phyloP scores from a whole-genome alignment of 2,329 filamentous ascomycete genomes.

The Colletotrichum eremochloae region DNA sequence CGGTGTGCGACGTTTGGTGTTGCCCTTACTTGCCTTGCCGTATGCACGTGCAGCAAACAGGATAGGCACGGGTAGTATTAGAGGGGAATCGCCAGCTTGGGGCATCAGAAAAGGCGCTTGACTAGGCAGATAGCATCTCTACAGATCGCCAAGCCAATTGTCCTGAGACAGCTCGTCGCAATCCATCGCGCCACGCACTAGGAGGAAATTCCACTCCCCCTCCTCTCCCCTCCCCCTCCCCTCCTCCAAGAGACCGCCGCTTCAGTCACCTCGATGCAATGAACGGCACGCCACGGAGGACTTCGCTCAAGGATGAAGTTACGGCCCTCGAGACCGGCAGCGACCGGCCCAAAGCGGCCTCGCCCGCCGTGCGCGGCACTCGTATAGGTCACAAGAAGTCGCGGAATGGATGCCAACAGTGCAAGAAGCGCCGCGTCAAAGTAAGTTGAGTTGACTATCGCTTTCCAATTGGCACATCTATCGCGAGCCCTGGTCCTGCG shows the following conservation, averaged over 20 bases:
- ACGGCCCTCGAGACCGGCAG: conserved; percentile 12
- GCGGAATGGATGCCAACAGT: conserved; percentile 39
- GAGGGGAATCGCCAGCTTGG: conserved; percentile 17
- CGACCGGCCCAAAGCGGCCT: conserved; percentile 1
- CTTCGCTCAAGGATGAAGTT: conserved; percentile 37
- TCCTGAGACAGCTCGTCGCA: conserved; percentile 25
- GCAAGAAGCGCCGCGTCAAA: conserved; percentile 40
- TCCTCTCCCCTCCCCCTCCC: conserved; percentile 2
- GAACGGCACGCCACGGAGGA: conserved; percentile 23
- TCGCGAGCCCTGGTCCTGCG: background rate
- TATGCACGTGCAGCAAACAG: conserved; percentile 15
- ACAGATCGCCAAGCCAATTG: conserved; percentile 28
- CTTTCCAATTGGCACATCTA: background rate
- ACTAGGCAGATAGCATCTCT: background rate
- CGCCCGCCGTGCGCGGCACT: conserved; percentile 25
- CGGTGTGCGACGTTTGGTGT: background rate
- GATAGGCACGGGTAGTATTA: background rate
- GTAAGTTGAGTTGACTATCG: conserved; percentile 6
- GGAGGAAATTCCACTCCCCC: background rate
- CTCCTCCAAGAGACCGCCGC: background rate
- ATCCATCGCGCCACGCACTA: background rate
- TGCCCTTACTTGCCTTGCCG: background rate
- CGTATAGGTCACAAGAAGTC: conserved; percentile 41
- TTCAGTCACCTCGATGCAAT: conserved; percentile 13
- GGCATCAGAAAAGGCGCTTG: conserved; percentile 30